Evolutionary conservation across 257 asterid genomes (phyloP), one percentile per base, ranked within the genome.

Genomic region (Anisodus acutangulus): DNA sequence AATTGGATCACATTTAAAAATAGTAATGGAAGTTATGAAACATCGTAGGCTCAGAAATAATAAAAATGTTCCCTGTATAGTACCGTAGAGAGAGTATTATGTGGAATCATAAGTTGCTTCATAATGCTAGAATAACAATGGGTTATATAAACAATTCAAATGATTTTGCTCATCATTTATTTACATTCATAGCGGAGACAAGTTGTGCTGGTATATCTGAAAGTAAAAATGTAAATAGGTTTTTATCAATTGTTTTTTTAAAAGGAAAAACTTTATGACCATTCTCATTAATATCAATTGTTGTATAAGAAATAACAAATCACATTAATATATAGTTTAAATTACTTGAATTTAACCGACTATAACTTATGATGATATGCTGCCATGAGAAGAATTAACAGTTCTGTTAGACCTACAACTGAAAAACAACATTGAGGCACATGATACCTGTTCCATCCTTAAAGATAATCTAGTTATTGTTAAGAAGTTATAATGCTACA

Each of bases 361-460:
- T 9, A 63, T 63, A 31, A 66, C 41, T 37, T 64, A 26, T 64
- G 72, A 35, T 31, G 41, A 66, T 66, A 26, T 35, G 45, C 45
- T 66, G 9, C 47, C 72, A 66, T 66, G 72, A 66, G 16, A 70
- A 70, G 55, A 70, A 43, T 31, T 45, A 39, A 8, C 78, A 62
- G 37, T n/a, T 62, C 22, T 19, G 69, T n/a, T 70, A 17, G 16
- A 70, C 55, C 31, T 41, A 41, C 16, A 69, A 64, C 71, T 64
- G 43, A 43, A 17, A 70, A 41, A 17, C 55, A 39, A 70, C 55
- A 70, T 70, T 41, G 78, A 70, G 78, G 53, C 78, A 70, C 53
- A 70, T 41, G 26, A 16, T 70, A 17, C 49, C 53, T 41, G 47
- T 70, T 43, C 35, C 78, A 6, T 70, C 54, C 54, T 31, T 41